Percentiles rank a stretch among this genome's conserved stretches.
phyloP scores from a whole-genome alignment of 306 rosid genomes.

The Prunus mume region DNA sequence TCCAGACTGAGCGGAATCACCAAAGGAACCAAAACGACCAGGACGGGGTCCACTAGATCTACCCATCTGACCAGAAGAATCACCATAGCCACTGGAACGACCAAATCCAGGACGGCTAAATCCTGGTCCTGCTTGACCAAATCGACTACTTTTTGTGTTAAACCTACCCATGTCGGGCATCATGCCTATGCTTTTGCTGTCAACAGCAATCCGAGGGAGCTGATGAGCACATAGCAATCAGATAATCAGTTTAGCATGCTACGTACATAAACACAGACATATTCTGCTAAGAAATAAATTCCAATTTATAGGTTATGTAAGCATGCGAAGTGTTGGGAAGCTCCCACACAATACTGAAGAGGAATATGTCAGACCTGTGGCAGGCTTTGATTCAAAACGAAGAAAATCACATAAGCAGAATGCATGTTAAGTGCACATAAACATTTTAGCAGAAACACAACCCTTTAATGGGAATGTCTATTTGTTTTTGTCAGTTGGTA shows the following conservation, averaged over 20 bases:
- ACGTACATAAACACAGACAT: neutral
- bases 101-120: constrained; percentile 48
- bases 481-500: neutral
- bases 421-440: neutral
- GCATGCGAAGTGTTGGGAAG: neutral
- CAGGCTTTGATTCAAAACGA: constrained; percentile 2
- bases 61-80: constrained; percentile 30
- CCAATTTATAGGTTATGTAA: neutral
- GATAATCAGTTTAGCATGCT: constrained; percentile 8
- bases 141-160: constrained; percentile 46
- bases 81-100: constrained; percentile 42
- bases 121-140: constrained; percentile 38
- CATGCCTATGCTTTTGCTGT: constrained; percentile 43
- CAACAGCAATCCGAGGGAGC: constrained; percentile 73
- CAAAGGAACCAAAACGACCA: constrained; percentile 48
- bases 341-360: neutral
- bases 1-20: constrained; percentile 43
- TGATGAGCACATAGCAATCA: constrained; percentile 42
- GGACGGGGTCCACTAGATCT: constrained; percentile 38
- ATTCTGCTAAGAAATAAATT: neutral
- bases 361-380: neutral
- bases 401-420: neutral
- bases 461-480: neutral
- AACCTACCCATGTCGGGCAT: constrained; percentile 49
- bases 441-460: too few species aligned